These are phyloP conservation scores for Boeremia exigua DNA, from an alignment of 2,329 filamentous ascomycete genomes.

Conservation along the genomic window DNA sequence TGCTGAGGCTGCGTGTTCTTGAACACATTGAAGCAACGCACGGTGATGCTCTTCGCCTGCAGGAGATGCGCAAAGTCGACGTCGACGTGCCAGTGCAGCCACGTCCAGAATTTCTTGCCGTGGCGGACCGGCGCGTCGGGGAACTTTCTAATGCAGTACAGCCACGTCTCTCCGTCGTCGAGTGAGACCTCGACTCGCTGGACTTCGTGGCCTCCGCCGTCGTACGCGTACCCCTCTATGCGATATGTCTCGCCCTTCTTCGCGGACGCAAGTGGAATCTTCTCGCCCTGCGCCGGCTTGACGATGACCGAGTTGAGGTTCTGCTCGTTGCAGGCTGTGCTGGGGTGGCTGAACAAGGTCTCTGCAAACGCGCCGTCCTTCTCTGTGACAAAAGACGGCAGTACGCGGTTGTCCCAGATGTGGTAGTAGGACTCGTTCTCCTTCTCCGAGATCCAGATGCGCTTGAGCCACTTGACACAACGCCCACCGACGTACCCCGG, in stretches of 20 bases:
- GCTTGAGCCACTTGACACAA: constrained; percentile 61
- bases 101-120: constrained; percentile 62
- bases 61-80: constrained; percentile 54
- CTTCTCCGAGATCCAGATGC: constrained; percentile 55
- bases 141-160: constrained; percentile 57
- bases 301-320: constrained; percentile 62
- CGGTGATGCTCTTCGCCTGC: constrained; percentile 51
- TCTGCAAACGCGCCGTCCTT: constrained; percentile 57
- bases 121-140: constrained; percentile 58
- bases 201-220: constrained; percentile 59
- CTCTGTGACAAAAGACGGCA: constrained; percentile 58
- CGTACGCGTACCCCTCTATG: constrained; percentile 59
- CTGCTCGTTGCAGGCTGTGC: constrained; percentile 54
- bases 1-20: constrained; percentile 59
- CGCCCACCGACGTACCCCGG: constrained; percentile 59
- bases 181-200: constrained; percentile 59
- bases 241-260: constrained; percentile 52
- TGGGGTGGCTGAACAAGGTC: constrained; percentile 56
- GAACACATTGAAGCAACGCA: constrained; percentile 58
- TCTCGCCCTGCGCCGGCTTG: constrained; percentile 53
- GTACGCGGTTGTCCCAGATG: constrained; percentile 61
- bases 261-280: constrained; percentile 48
- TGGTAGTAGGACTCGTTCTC: constrained; percentile 62
- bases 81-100: constrained; percentile 61
- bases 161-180: constrained; percentile 58